Base-by-base conservation (phyloP, 495 filamentous ascomycete genomes). In the Choiromyces venosus region DNA sequence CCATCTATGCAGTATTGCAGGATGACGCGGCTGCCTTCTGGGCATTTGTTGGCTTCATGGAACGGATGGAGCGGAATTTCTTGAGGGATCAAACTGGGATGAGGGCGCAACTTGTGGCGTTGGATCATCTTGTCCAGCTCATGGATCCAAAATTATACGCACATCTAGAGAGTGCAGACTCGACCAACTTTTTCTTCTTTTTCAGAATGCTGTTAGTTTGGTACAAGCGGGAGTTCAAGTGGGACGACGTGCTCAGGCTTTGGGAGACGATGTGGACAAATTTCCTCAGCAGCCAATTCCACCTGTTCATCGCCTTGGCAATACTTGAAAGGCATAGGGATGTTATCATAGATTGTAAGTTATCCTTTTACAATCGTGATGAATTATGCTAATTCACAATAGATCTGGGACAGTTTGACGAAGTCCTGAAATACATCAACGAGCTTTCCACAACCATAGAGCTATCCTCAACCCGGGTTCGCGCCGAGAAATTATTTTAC, bases 111-210 rank as follows among this genome's bases (percentile, higher is more conserved):
- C 90, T 98, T 6, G 86, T 93, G 8, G 92, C 94, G 0, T 87
- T 98, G 1, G 93, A 98, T 78, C 92, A 98, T 69, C 89, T 98
- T 1, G 92, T 97, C 18, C 93, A 96, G 79, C 91, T 99, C 68
- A 93, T 99, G 90, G 95, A 99, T 76, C 94, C 95, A 0, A 91
- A 93, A 79, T 88, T 99, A 52, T 98, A 97, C 79, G 84, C 92
- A 14, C 95, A 99, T 80, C 86, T 99, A 0, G 88, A 97, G 80
- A 88, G 86, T 10, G 93, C 94, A 36, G 96, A 98, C 74, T 93
- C 89, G 78, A 98, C 95, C 29, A 98, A 99, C 83, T 99, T 98
- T 83, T 99, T 99, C 83, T 99, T 99, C 86, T 98, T 98, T 86
- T 99, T 98, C 87, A 90, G 95, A 36, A 97, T 97, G 94, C 85